Evolutionary conservation across 1,284 basidiomycete species (phyloP), one percentile per base, ranked within the genome.

Genomic region (Ceratobasidium sp.): DNA sequence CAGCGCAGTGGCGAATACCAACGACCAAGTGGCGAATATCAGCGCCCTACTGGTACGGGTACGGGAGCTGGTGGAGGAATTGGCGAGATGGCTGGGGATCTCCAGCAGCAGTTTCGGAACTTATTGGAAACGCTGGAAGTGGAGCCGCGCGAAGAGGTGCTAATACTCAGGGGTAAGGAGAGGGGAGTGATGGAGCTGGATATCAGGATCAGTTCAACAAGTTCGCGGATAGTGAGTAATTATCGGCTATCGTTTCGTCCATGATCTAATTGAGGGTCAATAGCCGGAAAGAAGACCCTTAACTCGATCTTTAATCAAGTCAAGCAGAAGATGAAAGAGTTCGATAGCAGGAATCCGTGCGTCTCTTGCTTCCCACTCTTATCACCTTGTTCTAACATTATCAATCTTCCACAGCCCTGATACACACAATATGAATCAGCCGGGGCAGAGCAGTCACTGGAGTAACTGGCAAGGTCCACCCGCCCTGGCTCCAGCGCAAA

Each of bases 321-420:
- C 60, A 93, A 89, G 79, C 89, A 91, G 9, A 94, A 93, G 86
- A 89, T 93, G 77, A 89, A 91, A 79, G 93, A 94, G 78, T 89
- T 89, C 76, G 91, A 94, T 48, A 76, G 72, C 33, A 41, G 72
- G 29, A 44, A 72, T 44, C 69, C 69, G 69, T 72, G 41, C 19
- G 69, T 62, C 22, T 27, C 51, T 5, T 15, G 11, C 8, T 62
- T 15, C 7, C n/a, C n/a, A n/a, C n/a, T n/a, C n/a, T n/a, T n/a
- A n/a, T n/a, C n/a, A n/a, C n/a, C n/a, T n/a, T n/a, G n/a, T n/a
- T n/a, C n/a, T n/a, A n/a, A n/a, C n/a, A n/a, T n/a, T n/a, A n/a
- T n/a, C n/a, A n/a, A n/a, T n/a, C n/a, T n/a, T n/a, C n/a, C n/a
- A 24, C 29, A 72, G 67, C 22, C 54, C 67, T 45, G 67, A 72